Evolutionary conservation across 2,329 filamentous ascomycete genomes (phyloP), one percentile per base, ranked within the genome.

Genomic region (Pseudogymnoascus pannorum): DNA sequence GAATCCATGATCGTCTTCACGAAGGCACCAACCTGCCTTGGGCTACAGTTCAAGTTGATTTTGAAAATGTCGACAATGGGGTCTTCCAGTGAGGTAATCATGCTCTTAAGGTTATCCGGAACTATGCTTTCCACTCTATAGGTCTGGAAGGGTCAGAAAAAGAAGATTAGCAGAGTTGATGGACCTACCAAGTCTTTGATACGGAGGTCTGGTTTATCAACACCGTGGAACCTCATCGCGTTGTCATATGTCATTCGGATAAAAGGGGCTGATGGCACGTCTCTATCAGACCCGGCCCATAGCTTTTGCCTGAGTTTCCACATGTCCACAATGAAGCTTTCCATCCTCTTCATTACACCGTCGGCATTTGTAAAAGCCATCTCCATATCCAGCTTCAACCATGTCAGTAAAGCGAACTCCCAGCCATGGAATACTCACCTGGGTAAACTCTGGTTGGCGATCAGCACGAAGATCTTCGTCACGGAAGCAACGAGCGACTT

Each of bases 361-460:
- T 85, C 74, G 5, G 87, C 88, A 5, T 78, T 85, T 0, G 88
- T 86, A 75, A 96, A 99, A 0, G 89, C 85, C 88, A 96, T 94
- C 73, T 99, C 94, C 68, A 99, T 75, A 82, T 99, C 94, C 59
- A 97, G 82, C 86, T 94, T 68, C 12, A 60, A 0, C 20, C 14
- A 33, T 18, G 29, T 67, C 59, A 68, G 62, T 54, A 31, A 35
- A 20, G 1, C 38, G 4, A n/a, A n/a, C 18, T 22, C 18, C 16
- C 12, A 6, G 24, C 8, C 20, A 36, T 8, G 31, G 35, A 36
- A 16, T 35, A 63, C 72, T 68, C 74, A 89, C 88, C 78, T 96
- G 92, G 1, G 94, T 97, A 71, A 99, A 99, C 72, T 99, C 94
- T 0, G 94, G 95, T 71, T 99, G 94, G 40, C 94, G 82, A 73